Evolutionary conservation across 78 protist genomes (phyloP), one percentile per base, ranked within the genome.

Genomic region (Protostelium mycophagum): DNA sequence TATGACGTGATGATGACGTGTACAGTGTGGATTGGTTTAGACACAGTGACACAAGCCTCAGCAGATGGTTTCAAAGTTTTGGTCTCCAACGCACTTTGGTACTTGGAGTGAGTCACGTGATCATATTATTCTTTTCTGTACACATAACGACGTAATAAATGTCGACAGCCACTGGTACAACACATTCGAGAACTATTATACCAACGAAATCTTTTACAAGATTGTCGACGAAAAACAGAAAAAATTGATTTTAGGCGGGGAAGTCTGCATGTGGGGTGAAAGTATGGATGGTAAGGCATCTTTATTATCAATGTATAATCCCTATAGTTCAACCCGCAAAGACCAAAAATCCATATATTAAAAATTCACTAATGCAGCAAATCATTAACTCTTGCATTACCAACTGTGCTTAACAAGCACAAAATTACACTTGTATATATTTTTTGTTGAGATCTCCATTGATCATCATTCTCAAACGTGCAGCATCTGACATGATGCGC

Each of bases 261-360:
- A 88, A 35, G 90, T 85, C 1, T 88, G 90, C 38, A 88, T 88
- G 28, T 88, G 90, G 90, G 90, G 90, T 1, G 90, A 88, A 5
- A 51, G 73, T 25, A 51, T 51, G 73, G 73, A 51, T 51, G 5
- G 73, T 51, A 16, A 51, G 73, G 16, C 16, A n/a, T n/a, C n/a
- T n/a, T n/a, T n/a, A n/a, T n/a, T n/a, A n/a, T n/a, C n/a, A n/a
- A n/a, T n/a, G n/a, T n/a, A n/a, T n/a, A n/a, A n/a, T n/a, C n/a
- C n/a, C n/a, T n/a, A n/a, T n/a, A n/a, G n/a, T n/a, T n/a, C n/a
- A n/a, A n/a, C n/a, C n/a, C n/a, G n/a, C n/a, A n/a, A n/a, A n/a
- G n/a, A n/a, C n/a, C n/a, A n/a, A n/a, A n/a, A n/a, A n/a, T n/a
- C n/a, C n/a, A n/a, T n/a, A n/a, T n/a, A n/a, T n/a, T n/a, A n/a